Evolutionary conservation across 257 asterid genomes (phyloP), one percentile per base, ranked within the genome.

Genomic region (Petunia axillaris): DNA sequence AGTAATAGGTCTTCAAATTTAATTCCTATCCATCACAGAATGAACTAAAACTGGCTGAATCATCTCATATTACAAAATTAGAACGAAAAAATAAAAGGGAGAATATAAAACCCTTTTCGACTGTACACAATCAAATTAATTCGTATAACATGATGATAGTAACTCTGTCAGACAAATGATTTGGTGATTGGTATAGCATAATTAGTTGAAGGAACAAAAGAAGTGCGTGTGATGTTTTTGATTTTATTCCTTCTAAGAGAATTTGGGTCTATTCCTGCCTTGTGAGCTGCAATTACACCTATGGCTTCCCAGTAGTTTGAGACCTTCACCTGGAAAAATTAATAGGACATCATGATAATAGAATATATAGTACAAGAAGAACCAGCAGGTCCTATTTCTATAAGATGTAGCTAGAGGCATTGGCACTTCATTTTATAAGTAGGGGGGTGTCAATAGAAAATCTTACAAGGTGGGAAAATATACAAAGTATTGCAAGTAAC

Each of bases 231-330:
- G 41, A 90, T 88, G 85, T 87, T 91, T 52, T 85, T 88, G 64
- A 93, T 81, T 80, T 92, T 65, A 83, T 94, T 83, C 80, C 81
- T 89, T 85, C 97, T 86, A 46, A 94, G 86, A 38, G 98, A 91
- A 86, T 84, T 59, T 5, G 97, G 98, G 82, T 93, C 90, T 14
- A 94, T 87, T 80, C 98, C 98, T 6, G 97, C 98, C 81, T 90
- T 94, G 81, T 94, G 98, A 80, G 98, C 97, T 39, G 96, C 98
- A 6, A 94, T 58, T 39, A 93, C 93, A 76, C 98, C 98, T 62
- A 94, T 90, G 3, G 98, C 98, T 85, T 94, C 98, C 98, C 98
- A 94, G 80, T 94, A 93, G 78, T 94, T 94, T 43, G 98, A 86
- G 63, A 91, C 97, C 83, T 83, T 88, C 76, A 94, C 85, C 98